phyloP scores from a whole-genome alignment of 805 yeast genomes.

The Suhomyces kilbournensis region DNA sequence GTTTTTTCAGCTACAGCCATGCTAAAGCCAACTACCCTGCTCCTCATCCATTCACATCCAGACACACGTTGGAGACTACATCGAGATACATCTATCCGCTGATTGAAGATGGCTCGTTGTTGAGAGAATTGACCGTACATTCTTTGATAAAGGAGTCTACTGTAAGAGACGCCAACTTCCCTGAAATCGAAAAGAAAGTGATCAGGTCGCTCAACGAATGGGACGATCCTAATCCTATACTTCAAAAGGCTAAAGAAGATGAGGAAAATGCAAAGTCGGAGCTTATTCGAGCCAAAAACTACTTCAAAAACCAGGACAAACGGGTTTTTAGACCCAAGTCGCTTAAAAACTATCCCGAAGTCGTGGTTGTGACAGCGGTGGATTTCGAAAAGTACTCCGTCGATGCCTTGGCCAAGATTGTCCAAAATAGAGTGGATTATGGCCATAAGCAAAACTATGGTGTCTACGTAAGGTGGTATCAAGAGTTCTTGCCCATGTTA shows the following conservation, averaged over 20 bases:
- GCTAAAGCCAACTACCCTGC: conserved; percentile 22
- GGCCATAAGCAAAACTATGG: conserved; percentile 82
- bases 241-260: conserved; percentile 41
- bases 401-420: conserved; percentile 60
- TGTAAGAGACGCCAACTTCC: conserved; percentile 45
- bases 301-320: conserved; percentile 66
- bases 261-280: conserved; percentile 46
- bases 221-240: conserved; percentile 39
- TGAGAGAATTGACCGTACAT: conserved; percentile 55
- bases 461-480: conserved; percentile 76
- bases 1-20: conserved; percentile 5
- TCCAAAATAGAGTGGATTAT: conserved; percentile 85
- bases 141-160: conserved; percentile 48
- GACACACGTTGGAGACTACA: conserved; percentile 39
- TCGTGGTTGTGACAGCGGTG: conserved; percentile 73
- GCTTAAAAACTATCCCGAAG: conserved; percentile 50
- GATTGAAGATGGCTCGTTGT: conserved; percentile 63
- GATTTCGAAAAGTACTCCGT: conserved; percentile 68
- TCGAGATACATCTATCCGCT: conserved; percentile 66
- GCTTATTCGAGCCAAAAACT: conserved; percentile 46
- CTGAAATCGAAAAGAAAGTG: conserved; percentile 33
- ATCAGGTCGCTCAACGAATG: conserved; percentile 40
- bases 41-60: conserved; percentile 32
- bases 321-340: conserved; percentile 43
- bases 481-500: conserved; percentile 71